Evolutionary conservation across 768 basidiomycete genomes (phyloP), one percentile per base, ranked within the genome.

Genomic region (Lactarius sp.): DNA sequence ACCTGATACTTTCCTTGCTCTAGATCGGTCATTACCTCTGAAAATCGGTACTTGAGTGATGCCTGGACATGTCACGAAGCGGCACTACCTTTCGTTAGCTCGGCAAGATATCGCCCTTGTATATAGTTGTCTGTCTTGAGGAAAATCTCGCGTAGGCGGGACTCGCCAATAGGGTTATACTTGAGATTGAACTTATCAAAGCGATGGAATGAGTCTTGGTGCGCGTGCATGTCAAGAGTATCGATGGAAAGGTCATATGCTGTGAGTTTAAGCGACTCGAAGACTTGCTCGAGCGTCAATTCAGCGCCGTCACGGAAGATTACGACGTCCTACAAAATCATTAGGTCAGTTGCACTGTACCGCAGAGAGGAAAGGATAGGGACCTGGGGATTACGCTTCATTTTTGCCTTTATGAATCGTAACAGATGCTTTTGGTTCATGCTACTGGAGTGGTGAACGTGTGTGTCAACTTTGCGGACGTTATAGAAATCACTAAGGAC

Each of bases 391-490:
- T 80, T 85, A 27, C 85, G 85, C 76, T 94, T 94, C 93, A 97
- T 95, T 73, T 96, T 96, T n/a, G 88, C 86, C 75, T 99, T 99
- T 79, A 99, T 98, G 77, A 99, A 98, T 9, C 97, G 92, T 13
- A 99, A 78, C 20, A 99, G 77, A 77, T 99, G 97, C 74, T 99
- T 99, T 75, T 99, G 97, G 73, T 99, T 99, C 95, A 98, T 98
- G 76, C 92, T 92, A 65, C 95, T 97, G 4, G 96, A 96, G 73
- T 98, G 93, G 71, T 99, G 97, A 34, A 99, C 92, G 75, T 99
- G 97, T 8, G 97, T 99, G 72, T 99, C 97, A 64, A 99, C 97
- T 73, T 99, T 99, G 31, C 97, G 87, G 56, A 94, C 81, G 73
- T 99, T 99, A 76, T 99, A 99, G 70, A 99, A 98, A 76, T 99